These are phyloP conservation scores for Dioscorea cayenensis DNA, from an alignment of 116 monocot species.

Conservation along the genomic window DNA sequence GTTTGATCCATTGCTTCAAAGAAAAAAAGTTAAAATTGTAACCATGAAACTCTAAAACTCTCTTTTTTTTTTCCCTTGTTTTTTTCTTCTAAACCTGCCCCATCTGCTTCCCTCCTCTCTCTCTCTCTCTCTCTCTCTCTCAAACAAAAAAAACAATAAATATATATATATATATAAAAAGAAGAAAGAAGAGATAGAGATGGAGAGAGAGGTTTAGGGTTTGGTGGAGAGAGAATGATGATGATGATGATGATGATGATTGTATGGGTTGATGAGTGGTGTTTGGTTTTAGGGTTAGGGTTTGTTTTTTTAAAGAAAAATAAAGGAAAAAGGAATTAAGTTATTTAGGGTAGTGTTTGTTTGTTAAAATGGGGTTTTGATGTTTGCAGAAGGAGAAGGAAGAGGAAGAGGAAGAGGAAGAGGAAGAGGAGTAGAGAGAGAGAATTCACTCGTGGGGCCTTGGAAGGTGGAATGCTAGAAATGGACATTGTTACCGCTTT, in stretches of 20 bases:
- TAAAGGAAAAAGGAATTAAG: too few relatives aligned
- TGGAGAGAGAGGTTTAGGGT: neutral
- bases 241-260: too few relatives aligned
- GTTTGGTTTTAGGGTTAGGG: too few relatives aligned
- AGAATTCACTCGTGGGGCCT: constrained; percentile 36
- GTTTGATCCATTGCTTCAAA: neutral
- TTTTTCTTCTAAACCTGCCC: neutral
- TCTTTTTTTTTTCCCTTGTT: neutral
- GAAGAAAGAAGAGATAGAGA: constrained; percentile 7
- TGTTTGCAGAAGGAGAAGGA: neutral
- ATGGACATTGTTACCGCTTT: neutral
- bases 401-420: too few relatives aligned
- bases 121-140: neutral
- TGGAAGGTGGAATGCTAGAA: constrained; percentile 14
- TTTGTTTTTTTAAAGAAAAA: too few relatives aligned
- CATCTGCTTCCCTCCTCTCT: constrained; percentile 1
- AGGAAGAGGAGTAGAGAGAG: neutral
- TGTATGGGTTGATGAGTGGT: too few relatives aligned
- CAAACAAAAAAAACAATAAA: neutral
- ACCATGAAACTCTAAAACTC: neutral
- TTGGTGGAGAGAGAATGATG: too few relatives aligned
- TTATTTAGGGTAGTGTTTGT: too few relatives aligned
- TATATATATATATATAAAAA: neutral
- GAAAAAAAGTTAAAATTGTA: neutral
- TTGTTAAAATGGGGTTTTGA: neutral